Conservation (phyloP, 2,329 filamentous ascomycete species). For the Talaromyces sp. region DNA sequence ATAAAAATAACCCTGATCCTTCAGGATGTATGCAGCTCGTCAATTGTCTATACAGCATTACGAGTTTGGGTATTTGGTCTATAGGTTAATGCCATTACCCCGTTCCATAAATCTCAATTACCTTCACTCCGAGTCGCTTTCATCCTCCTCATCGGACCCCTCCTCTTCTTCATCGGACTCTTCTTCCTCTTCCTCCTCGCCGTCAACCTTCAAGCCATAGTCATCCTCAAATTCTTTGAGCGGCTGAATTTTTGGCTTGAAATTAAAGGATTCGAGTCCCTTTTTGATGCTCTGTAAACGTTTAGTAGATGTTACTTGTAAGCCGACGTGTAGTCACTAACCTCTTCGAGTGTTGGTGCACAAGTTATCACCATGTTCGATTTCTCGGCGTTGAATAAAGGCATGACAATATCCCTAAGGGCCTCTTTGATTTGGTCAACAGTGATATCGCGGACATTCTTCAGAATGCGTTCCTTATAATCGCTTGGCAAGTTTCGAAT, state of each 20-base stretch:
- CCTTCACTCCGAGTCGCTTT: background rate
- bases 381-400: slow-evolving; percentile 71
- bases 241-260: slow-evolving; percentile 68
- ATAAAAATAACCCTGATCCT: background rate
- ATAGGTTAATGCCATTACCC: background rate
- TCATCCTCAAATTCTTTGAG: slow-evolving; percentile 81
- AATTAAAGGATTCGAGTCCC: slow-evolving; percentile 69
- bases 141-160: slow-evolving; percentile 31
- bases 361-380: slow-evolving; percentile 87
- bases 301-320: slow-evolving; percentile 15
- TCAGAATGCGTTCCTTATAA: slow-evolving; percentile 72
- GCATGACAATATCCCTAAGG: slow-evolving; percentile 69
- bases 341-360: slow-evolving; percentile 77
- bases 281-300: slow-evolving; percentile 62
- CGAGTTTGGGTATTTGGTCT: slow-evolving; percentile 3
- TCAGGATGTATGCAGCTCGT: background rate
- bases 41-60: background rate
- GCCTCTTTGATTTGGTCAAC: slow-evolving; percentile 70
- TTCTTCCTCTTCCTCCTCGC: slow-evolving; percentile 55
- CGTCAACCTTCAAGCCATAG: slow-evolving; percentile 69
- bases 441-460: slow-evolving; percentile 68
- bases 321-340: slow-evolving; percentile 42
- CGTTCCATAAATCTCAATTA: background rate
- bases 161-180: slow-evolving; percentile 40
- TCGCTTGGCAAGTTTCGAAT: slow-evolving; percentile 69